Evolutionary conservation across 148 eudicot species (phyloP).

Genomic region (Linanthus parryae): DNA sequence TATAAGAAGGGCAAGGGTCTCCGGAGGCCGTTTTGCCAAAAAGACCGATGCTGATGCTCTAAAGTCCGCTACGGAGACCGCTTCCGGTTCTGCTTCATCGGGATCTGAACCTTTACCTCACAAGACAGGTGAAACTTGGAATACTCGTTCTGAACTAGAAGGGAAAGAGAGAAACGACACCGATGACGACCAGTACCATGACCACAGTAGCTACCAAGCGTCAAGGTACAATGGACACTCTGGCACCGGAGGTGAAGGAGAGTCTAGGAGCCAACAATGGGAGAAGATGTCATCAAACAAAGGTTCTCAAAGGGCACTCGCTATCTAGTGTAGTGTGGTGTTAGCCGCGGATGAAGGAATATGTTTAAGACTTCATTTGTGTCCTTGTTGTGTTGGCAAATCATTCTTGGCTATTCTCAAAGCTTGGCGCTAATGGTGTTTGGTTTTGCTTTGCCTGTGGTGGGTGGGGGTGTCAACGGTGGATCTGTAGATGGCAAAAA

Average conservation of each 20-base stretch:
- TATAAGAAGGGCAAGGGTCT: slow-evolving; percentile 72
- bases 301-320: slow-evolving; percentile 47
- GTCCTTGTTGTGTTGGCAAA: slow-evolving; percentile 33
- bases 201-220: slow-evolving; percentile 13
- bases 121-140: no score
- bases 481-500: no score
- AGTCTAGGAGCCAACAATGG: no score
- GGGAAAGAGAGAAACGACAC: slow-evolving; percentile 16
- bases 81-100: slow-evolving; percentile 23
- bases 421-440: no score
- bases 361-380: slow-evolving; percentile 5
- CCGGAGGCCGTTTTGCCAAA: slow-evolving; percentile 94
- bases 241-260: no score
- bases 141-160: slow-evolving; percentile 18
- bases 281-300: no score
- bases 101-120: no score
- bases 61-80: slow-evolving; percentile 30
- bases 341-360: neutral
- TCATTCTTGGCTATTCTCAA: slow-evolving; percentile 85
- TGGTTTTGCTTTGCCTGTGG: no score
- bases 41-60: slow-evolving; percentile 48
- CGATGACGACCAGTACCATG: slow-evolving; percentile 14
- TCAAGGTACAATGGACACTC: slow-evolving; percentile 20
- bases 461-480: no score
- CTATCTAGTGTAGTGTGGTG: slow-evolving; percentile 29